Evolutionary conservation across 306 rosid genomes (phyloP).

Genomic region (Potentilla sterilis): DNA sequence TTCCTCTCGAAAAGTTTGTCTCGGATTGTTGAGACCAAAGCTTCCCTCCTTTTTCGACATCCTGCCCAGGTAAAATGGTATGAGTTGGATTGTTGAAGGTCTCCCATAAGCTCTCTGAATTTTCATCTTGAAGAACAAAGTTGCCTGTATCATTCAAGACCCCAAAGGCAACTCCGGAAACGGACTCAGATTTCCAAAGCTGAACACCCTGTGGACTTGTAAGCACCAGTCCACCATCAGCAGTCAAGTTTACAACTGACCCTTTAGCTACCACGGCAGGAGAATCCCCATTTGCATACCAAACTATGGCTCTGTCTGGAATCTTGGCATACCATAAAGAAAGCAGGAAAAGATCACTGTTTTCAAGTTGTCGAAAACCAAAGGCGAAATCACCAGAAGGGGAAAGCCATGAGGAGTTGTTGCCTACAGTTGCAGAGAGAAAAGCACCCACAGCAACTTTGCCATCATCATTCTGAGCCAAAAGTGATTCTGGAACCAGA

Average conservation of each 20-base stretch:
- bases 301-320: conserved; percentile 38
- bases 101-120: conserved; percentile 39
- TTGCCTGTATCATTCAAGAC: conserved; percentile 21
- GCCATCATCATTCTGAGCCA: conserved; percentile 30
- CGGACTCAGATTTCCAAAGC: conserved; percentile 2
- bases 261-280: conserved; percentile 28
- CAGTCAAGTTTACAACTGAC: conserved; percentile 21
- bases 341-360: conserved; percentile 30
- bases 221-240: conserved; percentile 11
- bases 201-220: conserved; percentile 4
- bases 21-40: conserved; percentile 26
- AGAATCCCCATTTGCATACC: conserved; percentile 30
- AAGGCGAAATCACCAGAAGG: conserved; percentile 50
- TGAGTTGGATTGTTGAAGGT: conserved; percentile 44
- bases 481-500: conserved; percentile 22
- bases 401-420: conserved; percentile 39
- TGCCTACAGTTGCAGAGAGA: conserved; percentile 25
- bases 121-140: conserved; percentile 8
- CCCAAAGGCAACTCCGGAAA: not conserved
- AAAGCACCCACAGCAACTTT: conserved; percentile 27
- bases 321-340: conserved; percentile 51
- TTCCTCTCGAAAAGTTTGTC: conserved; percentile 37
- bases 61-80: conserved; percentile 52
- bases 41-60: conserved; percentile 11
- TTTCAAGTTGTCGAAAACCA: conserved; percentile 36